Evolutionary conservation across 2,329 filamentous ascomycete genomes (phyloP).

Genomic region (Alternaria arbusti): DNA sequence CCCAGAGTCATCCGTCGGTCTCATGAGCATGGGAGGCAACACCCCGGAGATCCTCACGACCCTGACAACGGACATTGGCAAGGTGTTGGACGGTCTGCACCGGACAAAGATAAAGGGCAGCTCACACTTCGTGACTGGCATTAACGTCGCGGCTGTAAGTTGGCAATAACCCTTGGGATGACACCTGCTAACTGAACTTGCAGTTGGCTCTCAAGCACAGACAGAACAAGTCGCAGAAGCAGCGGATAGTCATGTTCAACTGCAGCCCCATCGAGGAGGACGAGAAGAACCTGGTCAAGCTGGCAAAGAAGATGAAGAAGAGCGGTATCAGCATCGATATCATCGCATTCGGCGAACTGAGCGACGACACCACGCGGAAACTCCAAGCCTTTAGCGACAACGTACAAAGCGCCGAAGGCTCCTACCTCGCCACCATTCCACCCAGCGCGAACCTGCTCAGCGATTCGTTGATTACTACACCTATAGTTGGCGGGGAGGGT

Average conservation of each 20-base stretch:
- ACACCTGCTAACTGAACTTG: constrained; percentile 57
- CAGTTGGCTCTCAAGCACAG: constrained; percentile 96
- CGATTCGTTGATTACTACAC: constrained; percentile 86
- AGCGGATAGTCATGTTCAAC: constrained; percentile 95
- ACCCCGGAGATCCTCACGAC: constrained; percentile 98
- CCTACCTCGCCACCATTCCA: constrained; percentile 86
- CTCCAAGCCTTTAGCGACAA: constrained; percentile 91
- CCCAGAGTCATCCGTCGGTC: constrained; percentile 93
- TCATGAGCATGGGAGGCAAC: constrained; percentile 99
- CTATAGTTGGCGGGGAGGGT: constrained; percentile 86
- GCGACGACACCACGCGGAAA: constrained; percentile 87
- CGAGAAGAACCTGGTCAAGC: constrained; percentile 83
- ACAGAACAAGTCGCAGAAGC: constrained; percentile 95
- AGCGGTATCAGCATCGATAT: constrained; percentile 93
- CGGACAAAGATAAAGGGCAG: constrained; percentile 81
- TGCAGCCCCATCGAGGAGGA: constrained; percentile 92
- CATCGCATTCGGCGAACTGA: constrained; percentile 90
- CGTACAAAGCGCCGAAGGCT: constrained; percentile 88
- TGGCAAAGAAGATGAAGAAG: constrained; percentile 99
- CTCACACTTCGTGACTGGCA: constrained; percentile 87
- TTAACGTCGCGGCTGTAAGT: constrained; percentile 91
- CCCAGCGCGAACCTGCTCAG: constrained; percentile 91
- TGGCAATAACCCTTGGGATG: constrained; percentile 68
- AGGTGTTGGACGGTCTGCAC: constrained; percentile 91
- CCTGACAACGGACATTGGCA: constrained; percentile 93